Evolutionary conservation across 2,329 filamentous ascomycete genomes (phyloP).

Genomic region (Grosmannia penicillata): DNA sequence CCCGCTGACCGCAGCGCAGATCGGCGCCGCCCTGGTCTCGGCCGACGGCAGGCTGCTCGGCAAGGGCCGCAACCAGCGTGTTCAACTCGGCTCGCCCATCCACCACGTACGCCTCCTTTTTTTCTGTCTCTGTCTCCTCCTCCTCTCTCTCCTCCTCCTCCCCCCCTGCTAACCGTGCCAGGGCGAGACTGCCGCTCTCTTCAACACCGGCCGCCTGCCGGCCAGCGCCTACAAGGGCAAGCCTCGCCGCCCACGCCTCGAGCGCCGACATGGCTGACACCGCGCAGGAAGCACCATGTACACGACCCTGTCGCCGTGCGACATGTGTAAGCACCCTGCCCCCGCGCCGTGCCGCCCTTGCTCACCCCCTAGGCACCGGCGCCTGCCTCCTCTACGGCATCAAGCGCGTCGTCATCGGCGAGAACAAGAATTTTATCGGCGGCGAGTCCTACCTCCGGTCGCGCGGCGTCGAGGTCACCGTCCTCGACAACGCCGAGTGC

Average conservation of each 20-base stretch:
- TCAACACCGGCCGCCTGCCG: slow-evolving; percentile 57
- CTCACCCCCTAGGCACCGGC: slow-evolving; percentile 39
- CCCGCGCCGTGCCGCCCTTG: neutral
- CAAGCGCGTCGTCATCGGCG: slow-evolving; percentile 58
- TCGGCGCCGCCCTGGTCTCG: slow-evolving; percentile 46
- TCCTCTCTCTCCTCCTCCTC: neutral
- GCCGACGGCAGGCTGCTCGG: slow-evolving; percentile 56
- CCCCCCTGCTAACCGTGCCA: neutral
- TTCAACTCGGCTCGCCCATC: slow-evolving; percentile 56
- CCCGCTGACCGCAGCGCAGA: slow-evolving; percentile 17
- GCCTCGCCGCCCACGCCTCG: neutral
- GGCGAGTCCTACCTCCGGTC: slow-evolving; percentile 56
- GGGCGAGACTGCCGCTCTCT: slow-evolving; percentile 58
- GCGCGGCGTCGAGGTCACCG: slow-evolving; percentile 58
- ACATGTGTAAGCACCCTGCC: slow-evolving; percentile 47
- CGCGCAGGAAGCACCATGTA: slow-evolving; percentile 57
- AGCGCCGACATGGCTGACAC: neutral
- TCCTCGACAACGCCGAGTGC: slow-evolving; percentile 50
- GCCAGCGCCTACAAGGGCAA: slow-evolving; percentile 44
- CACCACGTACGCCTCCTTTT: slow-evolving; percentile 43
- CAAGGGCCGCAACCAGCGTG: slow-evolving; percentile 59
- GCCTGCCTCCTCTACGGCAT: slow-evolving; percentile 66
- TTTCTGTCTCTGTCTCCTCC: slow-evolving; percentile 12
- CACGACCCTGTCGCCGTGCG: slow-evolving; percentile 64
- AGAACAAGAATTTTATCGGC: slow-evolving; percentile 61